A percentile compares a stretch with the other conserved stretches of the same genome.
phyloP scores from a whole-genome alignment of 2,329 filamentous ascomycete species.

The Alternaria sp. region DNA sequence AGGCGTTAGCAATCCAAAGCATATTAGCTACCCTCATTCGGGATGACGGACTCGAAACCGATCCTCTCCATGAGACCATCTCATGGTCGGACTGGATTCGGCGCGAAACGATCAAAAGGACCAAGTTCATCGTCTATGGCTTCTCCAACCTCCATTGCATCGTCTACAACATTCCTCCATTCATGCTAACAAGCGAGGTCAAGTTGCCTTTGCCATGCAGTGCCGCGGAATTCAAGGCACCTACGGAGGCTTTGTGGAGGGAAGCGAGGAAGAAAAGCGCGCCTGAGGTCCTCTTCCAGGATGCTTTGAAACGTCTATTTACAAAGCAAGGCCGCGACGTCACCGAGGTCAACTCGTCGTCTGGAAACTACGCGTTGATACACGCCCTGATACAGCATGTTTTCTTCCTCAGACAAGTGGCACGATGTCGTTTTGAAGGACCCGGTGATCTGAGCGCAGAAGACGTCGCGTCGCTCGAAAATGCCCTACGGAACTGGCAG shows the following conservation, averaged over 20 bases:
- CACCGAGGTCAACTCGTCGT: conserved; percentile 39
- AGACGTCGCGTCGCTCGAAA: conserved; percentile 52
- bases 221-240: conserved; percentile 62
- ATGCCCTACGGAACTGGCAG: conserved; percentile 53
- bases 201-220: conserved; percentile 62
- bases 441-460: conserved; percentile 41
- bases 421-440: conserved; percentile 42
- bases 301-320: conserved; percentile 43
- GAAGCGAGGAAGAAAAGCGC: conserved; percentile 34
- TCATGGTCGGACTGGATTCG: conserved; percentile 61
- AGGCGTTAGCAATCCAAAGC: conserved; percentile 64
- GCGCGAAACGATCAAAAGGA: conserved; percentile 60
- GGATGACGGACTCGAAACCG: conserved; percentile 59
- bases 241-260: conserved; percentile 58
- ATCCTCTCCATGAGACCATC: conserved; percentile 63
- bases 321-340: conserved; percentile 40
- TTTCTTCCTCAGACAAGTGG: conserved; percentile 67
- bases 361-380: conserved; percentile 73
- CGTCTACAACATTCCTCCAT: conserved; percentile 66
- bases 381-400: conserved; percentile 76
- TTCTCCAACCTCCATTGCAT: conserved; percentile 67
- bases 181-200: conserved; percentile 63
- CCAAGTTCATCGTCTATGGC: conserved; percentile 63
- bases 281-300: conserved; percentile 39
- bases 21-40: conserved; percentile 62